Conservation (phyloP, 1,139 yeast species). For the Candida pseudoviswanathii region DNA sequence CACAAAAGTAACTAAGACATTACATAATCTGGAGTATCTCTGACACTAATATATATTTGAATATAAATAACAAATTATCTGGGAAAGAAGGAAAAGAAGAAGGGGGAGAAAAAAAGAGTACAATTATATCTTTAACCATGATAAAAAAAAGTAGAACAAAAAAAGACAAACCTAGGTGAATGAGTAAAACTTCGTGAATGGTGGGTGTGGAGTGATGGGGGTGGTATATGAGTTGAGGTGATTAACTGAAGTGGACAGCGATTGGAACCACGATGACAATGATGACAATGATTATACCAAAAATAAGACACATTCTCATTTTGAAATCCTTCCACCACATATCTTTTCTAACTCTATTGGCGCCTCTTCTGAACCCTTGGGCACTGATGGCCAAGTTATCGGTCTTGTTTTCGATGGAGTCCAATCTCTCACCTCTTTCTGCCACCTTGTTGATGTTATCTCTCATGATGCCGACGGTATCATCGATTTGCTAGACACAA, state of each 20-base stretch:
- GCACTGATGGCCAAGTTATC: slow-evolving; percentile 93
- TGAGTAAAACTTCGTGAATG: not conserved
- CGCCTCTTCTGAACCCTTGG: slow-evolving; percentile 95
- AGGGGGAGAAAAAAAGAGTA: not conserved
- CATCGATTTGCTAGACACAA: slow-evolving; percentile 73
- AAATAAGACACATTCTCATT: slow-evolving; percentile 89
- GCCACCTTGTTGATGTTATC: slow-evolving; percentile 96
- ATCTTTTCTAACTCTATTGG: slow-evolving; percentile 95
- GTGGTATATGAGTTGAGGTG: not conserved
- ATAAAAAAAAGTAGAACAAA: not conserved
- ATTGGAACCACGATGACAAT: slow-evolving; percentile 92
- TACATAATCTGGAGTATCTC: slow-evolving; percentile 1
- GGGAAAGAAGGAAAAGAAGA: not conserved
- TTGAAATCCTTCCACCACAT: slow-evolving; percentile 99
- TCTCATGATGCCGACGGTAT: slow-evolving; percentile 97
- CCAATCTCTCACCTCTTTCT: slow-evolving; percentile 91
- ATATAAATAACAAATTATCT: not conserved
- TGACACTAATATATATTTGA: not conserved
- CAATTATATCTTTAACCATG: not conserved
- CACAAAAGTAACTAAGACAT: not conserved
- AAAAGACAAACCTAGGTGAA: not conserved
- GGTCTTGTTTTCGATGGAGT: slow-evolving; percentile 90
- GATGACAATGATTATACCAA: slow-evolving; percentile 76
- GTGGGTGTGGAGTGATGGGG: not conserved
- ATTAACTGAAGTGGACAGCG: slow-evolving; percentile 76